A percentile compares a stretch with the other conserved stretches of the same genome.
phyloP scores from a whole-genome alignment of 768 basidiomycete genomes.

The Termitomyces sp. region DNA sequence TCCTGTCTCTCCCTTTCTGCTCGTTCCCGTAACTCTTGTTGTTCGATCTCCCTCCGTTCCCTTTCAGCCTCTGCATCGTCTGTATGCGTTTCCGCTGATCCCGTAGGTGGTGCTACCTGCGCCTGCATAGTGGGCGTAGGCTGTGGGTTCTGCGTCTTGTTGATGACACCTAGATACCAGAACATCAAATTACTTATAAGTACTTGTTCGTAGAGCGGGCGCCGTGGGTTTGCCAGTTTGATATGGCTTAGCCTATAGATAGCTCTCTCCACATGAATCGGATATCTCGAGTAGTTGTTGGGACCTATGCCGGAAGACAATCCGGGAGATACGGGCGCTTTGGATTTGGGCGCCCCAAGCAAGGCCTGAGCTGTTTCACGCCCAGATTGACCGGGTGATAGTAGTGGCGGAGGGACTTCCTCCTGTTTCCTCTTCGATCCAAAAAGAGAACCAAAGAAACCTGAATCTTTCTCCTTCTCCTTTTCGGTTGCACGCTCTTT shows the following conservation, averaged over 20 bases:
- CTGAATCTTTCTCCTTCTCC: constrained; percentile 67
- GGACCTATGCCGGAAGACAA: constrained; percentile 33
- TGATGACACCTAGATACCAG: constrained; percentile 98
- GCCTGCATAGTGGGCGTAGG: constrained; percentile 27
- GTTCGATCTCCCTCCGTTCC: constrained; percentile 30
- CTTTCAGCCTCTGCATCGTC: constrained; percentile 34
- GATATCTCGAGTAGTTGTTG: constrained; percentile 72
- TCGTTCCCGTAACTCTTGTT: constrained; percentile 35
- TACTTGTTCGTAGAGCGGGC: constrained; percentile 96
- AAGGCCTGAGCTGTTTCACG: constrained; percentile 85
- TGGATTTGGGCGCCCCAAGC: constrained; percentile 79
- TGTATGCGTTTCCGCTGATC: constrained; percentile 23
- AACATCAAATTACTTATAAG: constrained; percentile 94
- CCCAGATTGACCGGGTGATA: constrained; percentile 42
- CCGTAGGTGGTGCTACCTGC: constrained; percentile 16
- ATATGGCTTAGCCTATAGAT: constrained; percentile 98
- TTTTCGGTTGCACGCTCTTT: constrained; percentile 24
- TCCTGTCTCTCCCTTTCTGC: constrained; percentile 36
- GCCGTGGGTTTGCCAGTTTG: constrained; percentile 94
- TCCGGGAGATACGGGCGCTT: constrained; percentile 58
- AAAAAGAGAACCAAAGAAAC: constrained; percentile 92
- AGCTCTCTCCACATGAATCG: constrained; percentile 97
- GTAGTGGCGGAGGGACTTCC: constrained; percentile 28
- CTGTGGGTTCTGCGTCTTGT: constrained; percentile 67
- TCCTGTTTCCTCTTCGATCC: constrained; percentile 87